phyloP scores from a whole-genome alignment of 352 stramenopile species.

The Globisporangium paroecandrum region DNA sequence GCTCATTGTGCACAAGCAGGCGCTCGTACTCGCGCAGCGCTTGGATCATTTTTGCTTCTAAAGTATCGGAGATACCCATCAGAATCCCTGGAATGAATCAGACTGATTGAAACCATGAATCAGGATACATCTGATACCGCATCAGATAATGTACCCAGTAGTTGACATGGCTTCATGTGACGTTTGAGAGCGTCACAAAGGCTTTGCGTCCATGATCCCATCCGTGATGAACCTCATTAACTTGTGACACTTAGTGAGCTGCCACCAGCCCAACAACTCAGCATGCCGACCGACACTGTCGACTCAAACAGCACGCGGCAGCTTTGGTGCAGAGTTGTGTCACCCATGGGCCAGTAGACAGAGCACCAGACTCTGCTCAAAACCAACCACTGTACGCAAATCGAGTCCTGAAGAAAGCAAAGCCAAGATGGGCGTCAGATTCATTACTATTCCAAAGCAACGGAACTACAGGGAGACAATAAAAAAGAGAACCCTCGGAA shows the following conservation, averaged over 20 bases:
- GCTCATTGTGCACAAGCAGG: constrained; percentile 37
- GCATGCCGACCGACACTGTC: neutral
- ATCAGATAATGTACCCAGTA: neutral
- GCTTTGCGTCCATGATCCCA: too few species aligned
- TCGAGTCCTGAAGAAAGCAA: too few species aligned
- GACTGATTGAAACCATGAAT: neutral
- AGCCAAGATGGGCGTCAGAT: too few species aligned
- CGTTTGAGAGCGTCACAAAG: too few species aligned
- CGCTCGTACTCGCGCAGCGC: constrained; percentile 39
- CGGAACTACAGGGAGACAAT: neutral
- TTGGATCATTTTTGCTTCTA: neutral
- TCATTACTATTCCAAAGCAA: neutral
- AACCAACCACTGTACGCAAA: too few species aligned
- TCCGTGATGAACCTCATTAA: neutral
- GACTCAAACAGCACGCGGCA: neutral
- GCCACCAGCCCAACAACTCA: neutral
- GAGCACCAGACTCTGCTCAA: too few species aligned
- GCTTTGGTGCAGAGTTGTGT: too few species aligned
- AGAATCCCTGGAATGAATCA: neutral
- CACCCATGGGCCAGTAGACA: too few species aligned
- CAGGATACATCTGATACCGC: neutral
- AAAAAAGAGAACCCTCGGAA: too few species aligned
- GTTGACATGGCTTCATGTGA: too few species aligned
- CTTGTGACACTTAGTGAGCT: neutral
- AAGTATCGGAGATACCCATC: neutral